Evolutionary conservation across 2,329 filamentous ascomycete species (phyloP), one percentile per base, ranked within the genome.

Genomic region (Zymoseptoria crescenta): DNA sequence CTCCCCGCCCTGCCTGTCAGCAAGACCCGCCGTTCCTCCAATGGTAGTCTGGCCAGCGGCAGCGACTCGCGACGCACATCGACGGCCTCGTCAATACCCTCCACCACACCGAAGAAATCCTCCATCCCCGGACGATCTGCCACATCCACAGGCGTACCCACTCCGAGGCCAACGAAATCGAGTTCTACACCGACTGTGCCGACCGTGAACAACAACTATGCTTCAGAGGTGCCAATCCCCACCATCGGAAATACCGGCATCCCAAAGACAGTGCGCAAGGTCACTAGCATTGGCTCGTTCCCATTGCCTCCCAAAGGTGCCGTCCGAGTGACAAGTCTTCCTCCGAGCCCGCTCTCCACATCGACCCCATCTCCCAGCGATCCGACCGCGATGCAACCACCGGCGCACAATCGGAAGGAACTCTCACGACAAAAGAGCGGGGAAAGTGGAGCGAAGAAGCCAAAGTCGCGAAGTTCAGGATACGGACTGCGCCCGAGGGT

Each of bases 241-340:
- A 49, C 60, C 1, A 56, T 57, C 52, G 53, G 56, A 54, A 24
- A 27, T 5, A 52, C 56, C 35, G 63, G 56, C 10, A 48, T 65
- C n/a, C 64, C 64, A 27, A 92, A 87, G 73, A 84, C 86, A 1
- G 75, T 96, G 57, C 85, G 91, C 62, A 95, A 95, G 75, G 89
- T 89, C 0, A 87, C 96, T 69, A 96, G 92, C 79, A 96, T 96
- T 70, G 93, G 92, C 71, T 87, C 91, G 0, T 96, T 97, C 70
- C 93, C 93, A 29, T 89, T 96, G 64, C 93, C 93, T 13, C 93
- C 93, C 13, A 86, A 86, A 65, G 83, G 81, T 82, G 56, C 80
- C 76, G 56, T 80, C 82, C 64, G 68, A 54, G 76, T 79, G 53
- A 77, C 77, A 67, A 91, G 81, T 75, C 77, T 85, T 58, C 89